Conservation (phyloP, 2,329 filamentous ascomycete species). For the Gnomoniopsis smithogilvyi region DNA sequence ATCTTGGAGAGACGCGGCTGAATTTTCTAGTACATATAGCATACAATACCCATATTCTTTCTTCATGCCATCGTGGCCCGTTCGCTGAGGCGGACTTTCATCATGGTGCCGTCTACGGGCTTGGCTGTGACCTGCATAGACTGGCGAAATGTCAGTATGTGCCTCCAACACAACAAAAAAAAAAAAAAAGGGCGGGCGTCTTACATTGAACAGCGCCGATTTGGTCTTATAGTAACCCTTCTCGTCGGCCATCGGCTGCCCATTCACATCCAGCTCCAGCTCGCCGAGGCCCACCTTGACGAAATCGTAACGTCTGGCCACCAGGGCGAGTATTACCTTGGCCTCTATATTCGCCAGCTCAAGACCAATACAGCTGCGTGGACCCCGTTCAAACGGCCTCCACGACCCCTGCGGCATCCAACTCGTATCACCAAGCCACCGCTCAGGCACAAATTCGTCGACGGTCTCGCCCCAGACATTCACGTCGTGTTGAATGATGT, state of each 20-base stretch:
- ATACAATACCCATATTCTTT: not conserved
- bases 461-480: slow-evolving; percentile 32
- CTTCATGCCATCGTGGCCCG: not conserved
- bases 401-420: slow-evolving; percentile 38
- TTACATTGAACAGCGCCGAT: slow-evolving; percentile 26
- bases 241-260: slow-evolving; percentile 19
- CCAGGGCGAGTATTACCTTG: slow-evolving; percentile 29
- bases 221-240: slow-evolving; percentile 25
- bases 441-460: slow-evolving; percentile 36
- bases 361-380: slow-evolving; percentile 52
- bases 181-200: slow-evolving; percentile 5
- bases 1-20: not conserved
- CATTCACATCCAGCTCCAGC: slow-evolving; percentile 22
- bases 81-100: slow-evolving; percentile 24
- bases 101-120: slow-evolving; percentile 24
- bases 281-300: slow-evolving; percentile 30
- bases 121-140: slow-evolving; percentile 26
- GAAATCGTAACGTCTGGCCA: slow-evolving; percentile 29
- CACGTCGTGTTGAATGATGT: slow-evolving; percentile 33
- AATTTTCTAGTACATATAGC: not conserved
- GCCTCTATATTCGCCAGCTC: slow-evolving; percentile 44
- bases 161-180: not conserved
- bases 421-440: slow-evolving; percentile 32
- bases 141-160: slow-evolving; percentile 17
- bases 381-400: slow-evolving; percentile 51